These are phyloP conservation scores for Boletus subparvulus DNA, from an alignment of 768 basidiomycete species.

Conservation along the genomic window DNA sequence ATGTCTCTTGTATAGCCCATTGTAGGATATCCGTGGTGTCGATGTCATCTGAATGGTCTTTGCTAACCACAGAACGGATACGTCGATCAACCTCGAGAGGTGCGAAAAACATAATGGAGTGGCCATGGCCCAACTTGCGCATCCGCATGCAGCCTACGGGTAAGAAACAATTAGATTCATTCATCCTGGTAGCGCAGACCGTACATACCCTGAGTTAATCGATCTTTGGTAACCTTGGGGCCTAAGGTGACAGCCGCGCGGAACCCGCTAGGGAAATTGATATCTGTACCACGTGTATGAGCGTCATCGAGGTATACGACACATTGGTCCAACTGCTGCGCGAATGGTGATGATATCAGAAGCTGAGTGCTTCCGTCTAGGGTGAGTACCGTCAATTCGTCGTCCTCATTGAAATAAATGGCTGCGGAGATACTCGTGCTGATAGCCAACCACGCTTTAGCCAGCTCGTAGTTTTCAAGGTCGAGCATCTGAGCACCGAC, in stretches of 20 bases:
- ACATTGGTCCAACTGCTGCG: conserved; percentile 35
- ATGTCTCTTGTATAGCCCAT: conserved; percentile 49
- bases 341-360: conserved; percentile 33
- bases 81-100: conserved; percentile 39
- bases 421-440: conserved; percentile 22
- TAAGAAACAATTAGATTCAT: neutral
- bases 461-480: conserved; percentile 42
- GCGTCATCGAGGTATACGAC: conserved; percentile 41
- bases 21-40: conserved; percentile 37
- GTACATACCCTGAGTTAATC: conserved; percentile 34
- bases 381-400: conserved; percentile 34
- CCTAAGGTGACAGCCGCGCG: conserved; percentile 41
- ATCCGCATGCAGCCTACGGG: conserved; percentile 53
- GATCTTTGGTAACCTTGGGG: conserved; percentile 39
- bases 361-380: conserved; percentile 32
- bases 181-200: neutral
- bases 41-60: neutral
- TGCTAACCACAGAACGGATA: conserved; percentile 33
- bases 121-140: conserved; percentile 47
- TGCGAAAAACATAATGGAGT: conserved; percentile 50
- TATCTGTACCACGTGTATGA: conserved; percentile 41
- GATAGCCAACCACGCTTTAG: conserved; percentile 39
- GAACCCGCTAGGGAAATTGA: conserved; percentile 34
- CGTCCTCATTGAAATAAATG: conserved; percentile 32
- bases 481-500: conserved; percentile 60